Evolutionary conservation across 768 basidiomycete species (phyloP).

Genomic region (Amanita jacksonii): DNA sequence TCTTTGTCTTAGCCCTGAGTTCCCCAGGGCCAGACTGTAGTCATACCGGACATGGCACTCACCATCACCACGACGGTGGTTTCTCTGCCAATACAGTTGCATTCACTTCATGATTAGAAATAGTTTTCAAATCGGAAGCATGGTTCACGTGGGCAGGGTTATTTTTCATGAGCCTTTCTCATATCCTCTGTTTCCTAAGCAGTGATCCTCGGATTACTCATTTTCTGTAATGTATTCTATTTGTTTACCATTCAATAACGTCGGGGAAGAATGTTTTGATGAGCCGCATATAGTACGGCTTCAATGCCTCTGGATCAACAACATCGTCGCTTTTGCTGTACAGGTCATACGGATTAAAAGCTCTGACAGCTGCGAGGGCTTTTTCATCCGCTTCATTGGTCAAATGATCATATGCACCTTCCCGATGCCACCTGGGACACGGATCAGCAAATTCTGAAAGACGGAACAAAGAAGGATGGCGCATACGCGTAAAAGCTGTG

Average conservation of each 20-base stretch:
- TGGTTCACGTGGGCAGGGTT: too few species aligned
- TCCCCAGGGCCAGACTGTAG: too few species aligned
- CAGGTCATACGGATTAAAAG: conserved; percentile 74
- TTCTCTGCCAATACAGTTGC: too few species aligned
- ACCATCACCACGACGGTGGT: too few species aligned
- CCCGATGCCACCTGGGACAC: conserved; percentile 72
- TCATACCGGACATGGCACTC: too few species aligned
- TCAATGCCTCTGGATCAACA: conserved; percentile 37
- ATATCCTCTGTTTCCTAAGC: too few species aligned
- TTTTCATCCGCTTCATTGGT: conserved; percentile 43
- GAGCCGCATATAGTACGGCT: conserved; percentile 56
- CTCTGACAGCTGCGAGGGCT: conserved; percentile 50
- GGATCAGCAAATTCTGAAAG: neutral
- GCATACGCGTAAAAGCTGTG: conserved; percentile 71
- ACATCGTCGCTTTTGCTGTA: conserved; percentile 64
- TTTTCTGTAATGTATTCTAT: too few species aligned
- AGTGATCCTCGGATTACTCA: too few species aligned
- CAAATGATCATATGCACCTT: conserved; percentile 58
- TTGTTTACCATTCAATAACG: conserved; percentile 55
- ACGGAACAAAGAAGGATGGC: neutral
- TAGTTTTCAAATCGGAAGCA: too few species aligned
- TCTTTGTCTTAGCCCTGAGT: too few species aligned
- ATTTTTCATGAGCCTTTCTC: too few species aligned
- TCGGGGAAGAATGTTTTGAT: conserved; percentile 63
- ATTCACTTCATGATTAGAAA: too few species aligned